Percentiles rank a stretch among this genome's conserved stretches.
Conservation (phyloP, 495 filamentous ascomycete species). For the Tuber microsphaerosporum region DNA sequence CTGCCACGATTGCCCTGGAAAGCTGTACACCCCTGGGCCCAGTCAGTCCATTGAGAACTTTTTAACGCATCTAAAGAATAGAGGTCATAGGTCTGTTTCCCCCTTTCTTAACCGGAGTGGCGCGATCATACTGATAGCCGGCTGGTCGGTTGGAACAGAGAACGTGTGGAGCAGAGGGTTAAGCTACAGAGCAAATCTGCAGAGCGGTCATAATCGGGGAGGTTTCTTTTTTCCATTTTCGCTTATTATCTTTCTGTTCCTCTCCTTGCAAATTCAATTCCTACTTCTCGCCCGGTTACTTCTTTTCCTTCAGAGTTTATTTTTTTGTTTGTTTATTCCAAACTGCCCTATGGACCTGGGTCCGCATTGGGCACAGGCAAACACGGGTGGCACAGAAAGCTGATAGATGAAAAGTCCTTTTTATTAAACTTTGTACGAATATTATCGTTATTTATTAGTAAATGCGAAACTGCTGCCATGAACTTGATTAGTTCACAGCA, state of each 20-base stretch:
- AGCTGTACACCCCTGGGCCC: conserved; percentile 82
- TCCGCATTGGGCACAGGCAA: background rate
- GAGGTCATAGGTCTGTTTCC: conserved; percentile 55
- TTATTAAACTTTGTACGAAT: background rate
- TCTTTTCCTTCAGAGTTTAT: background rate
- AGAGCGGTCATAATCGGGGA: background rate
- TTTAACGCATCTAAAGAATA: conserved; percentile 39
- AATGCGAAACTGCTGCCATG: background rate
- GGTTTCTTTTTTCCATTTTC: background rate
- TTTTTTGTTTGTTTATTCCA: background rate
- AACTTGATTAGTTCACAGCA: background rate
- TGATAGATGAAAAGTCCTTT: background rate
- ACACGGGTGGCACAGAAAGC: background rate
- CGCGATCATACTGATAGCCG: background rate
- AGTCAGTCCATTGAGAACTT: conserved; percentile 55
- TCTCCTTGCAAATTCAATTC: background rate
- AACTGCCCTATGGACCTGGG: background rate
- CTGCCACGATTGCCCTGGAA: conserved; percentile 86
- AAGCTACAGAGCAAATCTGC: background rate
- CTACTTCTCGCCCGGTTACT: background rate
- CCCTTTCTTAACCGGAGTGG: background rate
- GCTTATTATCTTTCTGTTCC: background rate
- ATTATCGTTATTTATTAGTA: background rate
- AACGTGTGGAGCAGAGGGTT: background rate
- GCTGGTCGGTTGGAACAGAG: background rate